These are phyloP conservation scores for Camellia japonica DNA, from an alignment of 148 eudicot genomes.

Conservation along the genomic window DNA sequence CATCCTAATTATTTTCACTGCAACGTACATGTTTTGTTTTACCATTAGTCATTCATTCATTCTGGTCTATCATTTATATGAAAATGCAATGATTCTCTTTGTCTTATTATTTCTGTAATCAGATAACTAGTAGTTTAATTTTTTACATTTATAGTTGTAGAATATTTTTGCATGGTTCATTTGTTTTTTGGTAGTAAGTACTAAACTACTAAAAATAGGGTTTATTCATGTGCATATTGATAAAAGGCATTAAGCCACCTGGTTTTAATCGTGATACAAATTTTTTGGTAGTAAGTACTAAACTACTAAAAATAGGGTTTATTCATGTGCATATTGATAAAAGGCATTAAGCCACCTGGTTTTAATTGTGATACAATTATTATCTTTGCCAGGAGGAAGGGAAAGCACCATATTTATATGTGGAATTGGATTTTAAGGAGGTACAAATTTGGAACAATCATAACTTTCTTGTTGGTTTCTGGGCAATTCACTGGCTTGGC, in stretches of 20 bases:
- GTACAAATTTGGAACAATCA: conserved; percentile 32
- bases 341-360: conserved; percentile 3
- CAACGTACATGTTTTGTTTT: background rate
- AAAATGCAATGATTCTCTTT: background rate
- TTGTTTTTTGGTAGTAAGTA: too few species aligned
- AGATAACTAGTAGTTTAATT: background rate
- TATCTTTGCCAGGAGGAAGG: conserved; percentile 79
- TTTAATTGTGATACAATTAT: background rate
- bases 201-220: too few species aligned
- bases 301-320: background rate
- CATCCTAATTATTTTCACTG: background rate
- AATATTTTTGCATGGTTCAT: too few species aligned
- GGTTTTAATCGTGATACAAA: too few species aligned
- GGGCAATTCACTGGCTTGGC: background rate
- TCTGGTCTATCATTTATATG: background rate
- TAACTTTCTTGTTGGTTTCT: background rate
- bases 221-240: too few species aligned
- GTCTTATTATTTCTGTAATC: background rate
- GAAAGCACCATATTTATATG: conserved; percentile 75
- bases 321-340: background rate
- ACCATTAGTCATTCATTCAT: background rate
- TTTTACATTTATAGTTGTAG: too few species aligned
- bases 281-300: too few species aligned
- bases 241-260: too few species aligned
- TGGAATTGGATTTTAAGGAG: conserved; percentile 97